Evolutionary conservation across 2,329 filamentous ascomycete species (phyloP).

Genomic region (Chalaropsis ovoidea): DNA sequence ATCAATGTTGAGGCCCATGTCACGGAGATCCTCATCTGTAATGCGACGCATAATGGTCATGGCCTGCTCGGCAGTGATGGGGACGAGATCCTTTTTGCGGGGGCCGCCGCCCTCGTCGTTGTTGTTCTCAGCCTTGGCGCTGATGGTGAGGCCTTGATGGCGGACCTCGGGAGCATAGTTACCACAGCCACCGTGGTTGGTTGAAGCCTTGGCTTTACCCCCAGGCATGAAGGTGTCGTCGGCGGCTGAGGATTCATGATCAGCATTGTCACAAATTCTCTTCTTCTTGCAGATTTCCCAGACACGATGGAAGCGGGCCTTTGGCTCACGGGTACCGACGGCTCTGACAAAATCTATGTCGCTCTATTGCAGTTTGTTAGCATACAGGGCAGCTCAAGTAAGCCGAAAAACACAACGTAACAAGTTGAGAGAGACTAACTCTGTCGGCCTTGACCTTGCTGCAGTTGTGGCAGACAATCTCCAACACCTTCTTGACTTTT

Average conservation of each 20-base stretch:
- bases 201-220: conserved; percentile 42
- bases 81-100: conserved; percentile 67
- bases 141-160: conserved; percentile 70
- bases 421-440: conserved; percentile 61
- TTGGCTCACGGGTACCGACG: conserved; percentile 77
- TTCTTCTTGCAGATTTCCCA: conserved; percentile 90
- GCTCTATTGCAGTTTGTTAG: conserved; percentile 55
- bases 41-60: conserved; percentile 81
- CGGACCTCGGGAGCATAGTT: conserved; percentile 83
- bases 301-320: conserved; percentile 84
- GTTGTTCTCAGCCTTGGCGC: conserved; percentile 58
- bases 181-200: conserved; percentile 80
- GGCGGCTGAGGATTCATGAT: conserved; percentile 56
- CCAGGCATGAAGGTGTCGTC: conserved; percentile 57
- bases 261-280: conserved; percentile 70
- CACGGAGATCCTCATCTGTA: conserved; percentile 64
- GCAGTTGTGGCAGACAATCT: conserved; percentile 98
- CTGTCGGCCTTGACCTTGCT: conserved; percentile 94
- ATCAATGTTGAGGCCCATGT: conserved; percentile 86
- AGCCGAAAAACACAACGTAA: background rate
- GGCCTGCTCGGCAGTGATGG: conserved; percentile 73
- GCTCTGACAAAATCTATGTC: conserved; percentile 76
- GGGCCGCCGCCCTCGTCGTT: conserved; percentile 32
- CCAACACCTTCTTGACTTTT: conserved; percentile 98
- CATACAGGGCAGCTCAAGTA: conserved; percentile 32